A percentile compares a stretch with the other conserved stretches of the same genome.
Conservation (phyloP, 1,139 yeast species). For the Pichia sp. region DNA sequence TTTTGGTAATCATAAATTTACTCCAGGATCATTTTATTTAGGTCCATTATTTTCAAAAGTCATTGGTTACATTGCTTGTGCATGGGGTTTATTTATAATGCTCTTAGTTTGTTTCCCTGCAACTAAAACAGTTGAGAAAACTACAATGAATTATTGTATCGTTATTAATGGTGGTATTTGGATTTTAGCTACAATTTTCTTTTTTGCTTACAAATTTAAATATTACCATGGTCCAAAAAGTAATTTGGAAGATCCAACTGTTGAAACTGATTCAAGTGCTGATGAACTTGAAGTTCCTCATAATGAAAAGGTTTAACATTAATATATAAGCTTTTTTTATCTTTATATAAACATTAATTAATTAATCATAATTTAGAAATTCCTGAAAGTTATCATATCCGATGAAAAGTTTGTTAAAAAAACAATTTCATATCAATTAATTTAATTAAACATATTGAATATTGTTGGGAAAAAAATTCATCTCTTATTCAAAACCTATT, state of each 20-base stretch:
- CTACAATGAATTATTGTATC: slow-evolving; percentile 52
- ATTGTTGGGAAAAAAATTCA: too few relatives aligned
- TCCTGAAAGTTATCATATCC: too few relatives aligned
- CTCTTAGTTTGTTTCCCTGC: slow-evolving; percentile 37
- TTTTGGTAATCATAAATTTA: slow-evolving; percentile 42
- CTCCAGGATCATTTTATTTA: slow-evolving; percentile 59
- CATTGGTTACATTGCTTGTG: slow-evolving; percentile 32
- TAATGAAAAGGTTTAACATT: slow-evolving; percentile 4
- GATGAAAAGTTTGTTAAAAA: too few relatives aligned
- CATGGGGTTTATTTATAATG: slow-evolving; percentile 25
- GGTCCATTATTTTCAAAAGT: slow-evolving; percentile 43
- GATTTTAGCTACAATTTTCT: slow-evolving; percentile 41
- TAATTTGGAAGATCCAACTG: slow-evolving; percentile 26
- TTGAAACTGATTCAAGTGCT: slow-evolving; percentile 10
- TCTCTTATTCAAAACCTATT: not conserved
- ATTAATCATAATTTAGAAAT: not conserved
- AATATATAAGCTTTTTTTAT: not conserved
- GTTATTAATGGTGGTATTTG: slow-evolving; percentile 47
- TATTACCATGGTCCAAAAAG: slow-evolving; percentile 46
- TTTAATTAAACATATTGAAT: too few relatives aligned
- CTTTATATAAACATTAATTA: too few relatives aligned
- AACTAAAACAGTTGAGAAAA: slow-evolving; percentile 27
- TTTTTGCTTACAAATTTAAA: slow-evolving; percentile 40
- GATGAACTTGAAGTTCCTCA: slow-evolving; percentile 4
- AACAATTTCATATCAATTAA: too few relatives aligned